Conservation (phyloP, 2,329 filamentous ascomycete species). For the Kalaharituber pfeilii region DNA sequence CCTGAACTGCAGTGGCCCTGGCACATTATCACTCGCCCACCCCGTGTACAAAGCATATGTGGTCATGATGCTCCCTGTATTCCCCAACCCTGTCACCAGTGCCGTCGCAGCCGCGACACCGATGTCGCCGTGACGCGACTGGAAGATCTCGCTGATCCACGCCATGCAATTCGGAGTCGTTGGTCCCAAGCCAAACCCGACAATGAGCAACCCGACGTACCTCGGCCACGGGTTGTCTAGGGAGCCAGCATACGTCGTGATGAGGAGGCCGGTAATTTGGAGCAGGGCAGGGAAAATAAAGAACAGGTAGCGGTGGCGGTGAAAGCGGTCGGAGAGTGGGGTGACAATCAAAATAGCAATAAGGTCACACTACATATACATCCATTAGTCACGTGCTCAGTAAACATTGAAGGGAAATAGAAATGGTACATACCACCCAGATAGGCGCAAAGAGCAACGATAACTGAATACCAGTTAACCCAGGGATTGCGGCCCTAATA, state of each 20-base stretch:
- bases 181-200: slow-evolving; percentile 77
- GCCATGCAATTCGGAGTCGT: slow-evolving; percentile 90
- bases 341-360: slow-evolving; percentile 73
- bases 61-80: slow-evolving; percentile 72
- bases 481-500: slow-evolving; percentile 58
- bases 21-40: slow-evolving; percentile 58
- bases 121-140: slow-evolving; percentile 73
- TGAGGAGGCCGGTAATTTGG: slow-evolving; percentile 65
- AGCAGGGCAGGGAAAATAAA: slow-evolving; percentile 60
- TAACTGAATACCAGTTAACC: slow-evolving; percentile 54
- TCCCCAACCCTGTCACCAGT: slow-evolving; percentile 71
- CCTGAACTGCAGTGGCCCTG: slow-evolving; percentile 53
- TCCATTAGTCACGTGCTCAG: too few species aligned
- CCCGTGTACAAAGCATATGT: slow-evolving; percentile 81
- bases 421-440: too few species aligned
- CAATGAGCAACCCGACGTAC: slow-evolving; percentile 75
- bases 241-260: slow-evolving; percentile 54
- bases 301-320: slow-evolving; percentile 59
- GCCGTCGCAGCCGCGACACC: slow-evolving; percentile 75
- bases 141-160: slow-evolving; percentile 79
- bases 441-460: slow-evolving; percentile 78
- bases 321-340: slow-evolving; percentile 73
- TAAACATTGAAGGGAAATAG: too few species aligned
- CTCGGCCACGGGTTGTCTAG: slow-evolving; percentile 75
- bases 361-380: slow-evolving; percentile 55